Conservation (phyloP, 2,329 filamentous ascomycete genomes). For the Hypoxylon sp. region DNA sequence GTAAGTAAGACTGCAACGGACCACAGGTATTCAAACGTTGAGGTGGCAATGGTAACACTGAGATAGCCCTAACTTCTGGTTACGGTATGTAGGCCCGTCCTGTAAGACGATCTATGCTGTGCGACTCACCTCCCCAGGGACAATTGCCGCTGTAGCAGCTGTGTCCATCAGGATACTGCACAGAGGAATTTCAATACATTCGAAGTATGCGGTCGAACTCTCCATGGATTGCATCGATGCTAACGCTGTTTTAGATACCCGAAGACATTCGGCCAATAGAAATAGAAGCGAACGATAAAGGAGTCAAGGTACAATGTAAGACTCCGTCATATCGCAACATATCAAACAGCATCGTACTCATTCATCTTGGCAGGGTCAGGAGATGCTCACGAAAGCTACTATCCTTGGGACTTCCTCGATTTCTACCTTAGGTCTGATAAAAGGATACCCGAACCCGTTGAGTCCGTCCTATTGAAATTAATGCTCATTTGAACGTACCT, state of each 20-base stretch:
- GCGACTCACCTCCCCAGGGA: constrained; percentile 59
- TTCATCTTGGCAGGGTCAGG: constrained; percentile 65
- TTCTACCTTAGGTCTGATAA: constrained; percentile 55
- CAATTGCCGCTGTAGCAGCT: constrained; percentile 76
- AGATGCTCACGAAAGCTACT: constrained; percentile 76
- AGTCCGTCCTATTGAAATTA: constrained; percentile 43
- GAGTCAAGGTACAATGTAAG: constrained; percentile 64
- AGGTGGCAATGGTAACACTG: constrained; percentile 27
- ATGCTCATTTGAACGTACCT: not conserved
- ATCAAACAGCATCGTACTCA: constrained; percentile 32
- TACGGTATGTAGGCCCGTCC: constrained; percentile 49
- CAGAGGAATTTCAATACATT: constrained; percentile 78
- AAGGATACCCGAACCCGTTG: constrained; percentile 51
- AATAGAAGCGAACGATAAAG: constrained; percentile 51
- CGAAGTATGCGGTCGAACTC: constrained; percentile 58
- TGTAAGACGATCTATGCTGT: not conserved
- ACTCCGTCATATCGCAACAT: constrained; percentile 1
- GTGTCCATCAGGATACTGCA: constrained; percentile 76
- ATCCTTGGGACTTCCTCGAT: constrained; percentile 72
- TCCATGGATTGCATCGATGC: constrained; percentile 10
- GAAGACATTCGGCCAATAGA: constrained; percentile 54
- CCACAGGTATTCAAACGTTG: not conserved
- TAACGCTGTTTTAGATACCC: constrained; percentile 57
- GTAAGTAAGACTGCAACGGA: constrained; percentile 33
- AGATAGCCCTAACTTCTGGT: constrained; percentile 55